Conservation (phyloP, 805 yeast genomes). For the Candida michaelii region DNA sequence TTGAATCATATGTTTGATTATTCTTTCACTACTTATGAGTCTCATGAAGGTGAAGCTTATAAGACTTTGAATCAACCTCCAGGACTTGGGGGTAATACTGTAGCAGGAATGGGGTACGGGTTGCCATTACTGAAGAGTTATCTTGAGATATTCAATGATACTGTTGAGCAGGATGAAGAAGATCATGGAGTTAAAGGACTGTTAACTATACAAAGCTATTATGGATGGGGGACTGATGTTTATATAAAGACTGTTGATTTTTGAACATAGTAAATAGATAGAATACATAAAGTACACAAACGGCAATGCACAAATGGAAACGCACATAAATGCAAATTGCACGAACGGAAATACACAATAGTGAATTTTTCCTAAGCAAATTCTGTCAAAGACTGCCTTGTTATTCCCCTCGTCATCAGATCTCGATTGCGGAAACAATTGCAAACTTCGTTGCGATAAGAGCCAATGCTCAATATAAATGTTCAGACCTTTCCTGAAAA, state of each 20-base stretch:
- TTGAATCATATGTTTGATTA: slow-evolving; percentile 76
- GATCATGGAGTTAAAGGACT: slow-evolving; percentile 28
- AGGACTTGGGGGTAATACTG: slow-evolving; percentile 63
- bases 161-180: slow-evolving; percentile 16
- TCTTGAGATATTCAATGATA: slow-evolving; percentile 42
- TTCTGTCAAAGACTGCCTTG: no score
- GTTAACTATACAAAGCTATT: slow-evolving; percentile 41
- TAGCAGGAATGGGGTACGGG: slow-evolving; percentile 98
- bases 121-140: slow-evolving; percentile 69
- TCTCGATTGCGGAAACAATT: no score
- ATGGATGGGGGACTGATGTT: slow-evolving; percentile 49
- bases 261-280: background rate
- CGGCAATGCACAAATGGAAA: no score
- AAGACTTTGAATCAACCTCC: slow-evolving; percentile 69
- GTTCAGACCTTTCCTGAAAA: background rate
- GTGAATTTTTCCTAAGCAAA: no score
- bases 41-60: slow-evolving; percentile 56
- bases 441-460: background rate
- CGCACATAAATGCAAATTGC: no score
- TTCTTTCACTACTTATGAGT: slow-evolving; percentile 77
- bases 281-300: no score
- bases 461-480: background rate
- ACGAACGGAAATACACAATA: no score
- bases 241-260: slow-evolving; percentile 38
- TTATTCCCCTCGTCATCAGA: no score